Evolutionary conservation across 257 asterid genomes (phyloP).

Genomic region (Capsicum rhomboideum): DNA sequence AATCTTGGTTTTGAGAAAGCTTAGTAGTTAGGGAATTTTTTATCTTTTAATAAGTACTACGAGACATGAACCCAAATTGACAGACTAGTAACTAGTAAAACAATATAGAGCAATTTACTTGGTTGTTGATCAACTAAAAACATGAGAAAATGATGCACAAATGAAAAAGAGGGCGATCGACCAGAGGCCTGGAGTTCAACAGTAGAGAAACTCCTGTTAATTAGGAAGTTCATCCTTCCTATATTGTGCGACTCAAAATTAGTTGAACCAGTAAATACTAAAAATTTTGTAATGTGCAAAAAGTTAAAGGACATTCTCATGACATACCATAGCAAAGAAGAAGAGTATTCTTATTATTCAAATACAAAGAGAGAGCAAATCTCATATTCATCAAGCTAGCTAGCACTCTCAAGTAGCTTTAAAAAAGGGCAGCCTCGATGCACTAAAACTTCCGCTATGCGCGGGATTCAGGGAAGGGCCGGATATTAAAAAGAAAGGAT

Average conservation of each 20-base stretch:
- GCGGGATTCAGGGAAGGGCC: too few relatives aligned
- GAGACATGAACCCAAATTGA: too few relatives aligned
- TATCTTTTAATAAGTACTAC: too few relatives aligned
- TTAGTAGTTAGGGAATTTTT: too few relatives aligned
- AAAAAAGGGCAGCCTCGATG: too few relatives aligned
- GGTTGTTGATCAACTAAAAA: not conserved
- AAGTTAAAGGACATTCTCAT: not conserved
- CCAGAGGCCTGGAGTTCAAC: not conserved
- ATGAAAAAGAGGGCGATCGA: not conserved
- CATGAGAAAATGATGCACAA: not conserved
- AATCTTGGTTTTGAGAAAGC: too few relatives aligned
- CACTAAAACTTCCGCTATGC: too few relatives aligned
- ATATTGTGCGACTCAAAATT: not conserved
- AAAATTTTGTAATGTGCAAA: not conserved
- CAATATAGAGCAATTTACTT: not conserved
- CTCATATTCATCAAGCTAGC: not conserved
- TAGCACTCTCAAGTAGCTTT: too few relatives aligned
- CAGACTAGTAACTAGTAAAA: too few relatives aligned
- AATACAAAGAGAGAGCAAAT: not conserved
- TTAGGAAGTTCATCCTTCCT: not conserved
- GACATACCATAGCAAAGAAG: not conserved
- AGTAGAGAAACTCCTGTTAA: not conserved
- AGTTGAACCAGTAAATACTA: not conserved
- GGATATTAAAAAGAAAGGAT: not conserved
- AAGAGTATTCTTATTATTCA: not conserved